Evolutionary conservation across 768 basidiomycete genomes (phyloP), one percentile per base, ranked within the genome.

Genomic region (Lactarius sanguifluus): DNA sequence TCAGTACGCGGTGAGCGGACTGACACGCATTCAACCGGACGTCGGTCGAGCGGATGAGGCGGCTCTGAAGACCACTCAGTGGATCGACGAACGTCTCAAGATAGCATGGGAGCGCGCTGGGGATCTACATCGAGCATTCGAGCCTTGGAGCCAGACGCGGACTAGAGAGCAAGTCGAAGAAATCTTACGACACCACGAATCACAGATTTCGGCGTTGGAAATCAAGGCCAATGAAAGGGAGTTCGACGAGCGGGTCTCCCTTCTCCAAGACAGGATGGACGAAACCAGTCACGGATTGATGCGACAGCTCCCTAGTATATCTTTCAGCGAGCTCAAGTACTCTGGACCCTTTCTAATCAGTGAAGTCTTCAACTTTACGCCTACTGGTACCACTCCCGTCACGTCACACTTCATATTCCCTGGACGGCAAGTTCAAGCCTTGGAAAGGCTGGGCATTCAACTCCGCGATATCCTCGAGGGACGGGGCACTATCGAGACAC

Each of bases 191-290:
- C 30, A 2, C 1, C 57, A 3, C 20, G 41, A 38, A 36, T 34
- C 7, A 18, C 28, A 16, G 15, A 45, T 64, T 57, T 57, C 56
- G n/a, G 13, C 16, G 9, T 12, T 64, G 56, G 62, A 64, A 20
- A 7, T 32, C 55, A 25, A 47, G 10, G 23, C n/a, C 30, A 32
- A 64, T 38, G 34, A 9, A 12, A 47, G n/a, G 15, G 23, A 57
- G 3, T 15, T 7, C 25, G 43, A 57, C 23, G 55, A 57, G 25
- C 32, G 59, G n/a, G 34, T 61, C 12, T 61, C 43, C 20, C 5
- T 61, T 32, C 45, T 61, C 12, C 64, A 65, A 28, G 57, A 61
- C 1, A 16, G 5, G 2, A 61, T 65, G 36, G 45, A 65, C 18
- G 32, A 38, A 13, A 10, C 25, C 12, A 65, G 58, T 8, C 40